Evolutionary conservation across 768 basidiomycete genomes (phyloP).

Genomic region (Leucocoprinus birnbaumii): DNA sequence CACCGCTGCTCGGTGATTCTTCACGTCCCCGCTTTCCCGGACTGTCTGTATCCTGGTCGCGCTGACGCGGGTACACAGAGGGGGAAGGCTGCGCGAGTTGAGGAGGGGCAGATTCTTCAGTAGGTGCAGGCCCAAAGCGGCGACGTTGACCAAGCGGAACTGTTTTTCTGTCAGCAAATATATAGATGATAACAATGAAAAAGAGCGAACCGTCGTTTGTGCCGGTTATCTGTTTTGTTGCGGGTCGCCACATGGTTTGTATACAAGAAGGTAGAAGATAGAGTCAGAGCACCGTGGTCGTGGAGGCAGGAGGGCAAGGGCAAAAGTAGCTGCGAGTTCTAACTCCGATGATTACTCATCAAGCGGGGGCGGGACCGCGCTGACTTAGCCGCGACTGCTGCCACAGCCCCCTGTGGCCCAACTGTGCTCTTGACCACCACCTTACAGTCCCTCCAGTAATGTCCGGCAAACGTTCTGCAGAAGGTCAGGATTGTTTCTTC

Average conservation of each 20-base stretch:
- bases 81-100: constrained; percentile 87
- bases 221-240: constrained; percentile 86
- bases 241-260: constrained; percentile 79
- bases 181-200: constrained; percentile 10
- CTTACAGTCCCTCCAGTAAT: constrained; percentile 14
- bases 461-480: constrained; percentile 38
- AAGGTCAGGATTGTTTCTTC: constrained; percentile 26
- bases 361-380: background rate
- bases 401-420: background rate
- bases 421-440: background rate
- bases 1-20: constrained; percentile 59
- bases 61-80: constrained; percentile 76
- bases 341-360: constrained; percentile 34
- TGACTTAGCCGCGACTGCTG: background rate
- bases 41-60: constrained; percentile 51
- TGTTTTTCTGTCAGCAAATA: constrained; percentile 22
- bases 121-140: constrained; percentile 86
- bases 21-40: constrained; percentile 64
- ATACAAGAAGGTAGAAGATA: constrained; percentile 29
- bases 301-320: constrained; percentile 26
- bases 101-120: constrained; percentile 78
- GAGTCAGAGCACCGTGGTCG: constrained; percentile 21
- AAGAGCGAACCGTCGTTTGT: constrained; percentile 87
- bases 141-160: constrained; percentile 86
- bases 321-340: constrained; percentile 20